phyloP scores from a whole-genome alignment of 345 rosid genomes.

The Corchorus olitorius region DNA sequence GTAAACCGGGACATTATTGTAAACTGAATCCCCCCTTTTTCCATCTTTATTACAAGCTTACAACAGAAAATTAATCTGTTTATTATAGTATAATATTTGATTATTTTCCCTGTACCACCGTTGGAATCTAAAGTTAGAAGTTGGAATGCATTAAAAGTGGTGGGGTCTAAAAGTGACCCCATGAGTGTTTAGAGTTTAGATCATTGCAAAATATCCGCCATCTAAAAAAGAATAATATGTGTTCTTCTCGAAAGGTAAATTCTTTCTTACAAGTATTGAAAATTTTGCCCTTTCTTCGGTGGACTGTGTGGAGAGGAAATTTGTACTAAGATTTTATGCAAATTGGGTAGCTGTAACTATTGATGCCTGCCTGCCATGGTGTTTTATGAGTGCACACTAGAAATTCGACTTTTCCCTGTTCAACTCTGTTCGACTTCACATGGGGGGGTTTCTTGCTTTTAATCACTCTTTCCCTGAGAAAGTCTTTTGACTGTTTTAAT shows the following conservation, averaged over 20 bases:
- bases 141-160: slow-evolving; percentile 24
- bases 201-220: slow-evolving; percentile 15
- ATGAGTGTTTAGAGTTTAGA: neutral
- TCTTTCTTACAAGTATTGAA: slow-evolving; percentile 1
- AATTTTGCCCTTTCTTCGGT: neutral
- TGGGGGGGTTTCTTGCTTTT: neutral
- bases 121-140: slow-evolving; percentile 17
- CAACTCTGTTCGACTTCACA: slow-evolving; percentile 8
- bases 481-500: neutral
- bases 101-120: neutral
- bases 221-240: neutral
- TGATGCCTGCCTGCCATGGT: neutral
- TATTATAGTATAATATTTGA: no score
- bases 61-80: neutral
- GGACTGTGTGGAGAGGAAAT: neutral
- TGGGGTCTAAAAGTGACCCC: slow-evolving; percentile 19
- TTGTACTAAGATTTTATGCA: neutral
- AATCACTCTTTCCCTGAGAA: neutral
- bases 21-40: neutral
- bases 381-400: slow-evolving; percentile 31
- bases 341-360: slow-evolving; percentile 11
- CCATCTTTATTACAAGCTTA: neutral
- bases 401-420: slow-evolving; percentile 15
- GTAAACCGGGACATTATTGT: neutral
- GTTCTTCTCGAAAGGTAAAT: neutral